Percentiles rank a stretch among this genome's conserved stretches.
Conservation (phyloP, 495 filamentous ascomycete genomes). For the Penicillium pancosmium region DNA sequence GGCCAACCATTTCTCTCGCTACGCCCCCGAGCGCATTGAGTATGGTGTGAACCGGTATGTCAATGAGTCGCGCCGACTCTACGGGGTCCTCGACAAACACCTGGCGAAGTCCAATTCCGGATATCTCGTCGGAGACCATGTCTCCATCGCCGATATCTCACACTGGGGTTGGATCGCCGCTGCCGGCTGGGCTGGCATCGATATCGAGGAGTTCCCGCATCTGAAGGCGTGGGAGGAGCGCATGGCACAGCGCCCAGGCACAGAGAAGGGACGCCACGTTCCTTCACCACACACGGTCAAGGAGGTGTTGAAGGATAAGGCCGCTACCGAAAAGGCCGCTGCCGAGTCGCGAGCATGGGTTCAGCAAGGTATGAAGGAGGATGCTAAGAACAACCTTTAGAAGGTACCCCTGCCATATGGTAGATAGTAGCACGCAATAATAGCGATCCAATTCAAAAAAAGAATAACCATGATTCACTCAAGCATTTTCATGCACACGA, state of each 20-base stretch:
- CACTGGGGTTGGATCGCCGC: constrained; percentile 74
- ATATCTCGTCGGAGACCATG: constrained; percentile 77
- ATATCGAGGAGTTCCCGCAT: constrained; percentile 75
- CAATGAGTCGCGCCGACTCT: constrained; percentile 80
- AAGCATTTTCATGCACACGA: not conserved
- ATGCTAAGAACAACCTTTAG: constrained; percentile 48
- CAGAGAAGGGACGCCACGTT: constrained; percentile 80
- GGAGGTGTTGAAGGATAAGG: constrained; percentile 57
- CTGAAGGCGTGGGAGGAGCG: constrained; percentile 76
- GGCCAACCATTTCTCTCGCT: constrained; percentile 86
- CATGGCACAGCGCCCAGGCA: constrained; percentile 64
- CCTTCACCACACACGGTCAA: constrained; percentile 69
- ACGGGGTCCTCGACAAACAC: constrained; percentile 75
- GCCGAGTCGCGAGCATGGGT: constrained; percentile 59
- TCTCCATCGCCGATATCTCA: constrained; percentile 84
- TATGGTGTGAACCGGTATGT: constrained; percentile 85
- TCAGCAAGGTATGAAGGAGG: constrained; percentile 62
- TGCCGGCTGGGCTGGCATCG: constrained; percentile 70
- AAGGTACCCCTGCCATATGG: no score
- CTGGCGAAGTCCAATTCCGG: constrained; percentile 63
- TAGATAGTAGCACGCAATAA: no score
- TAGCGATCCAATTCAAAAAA: not conserved
- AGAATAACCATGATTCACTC: not conserved
- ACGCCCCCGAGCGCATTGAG: constrained; percentile 83
- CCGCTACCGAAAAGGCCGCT: constrained; percentile 55